phyloP scores from a whole-genome alignment of 73 alveolate genomes.

The Paramecium bursaria region DNA sequence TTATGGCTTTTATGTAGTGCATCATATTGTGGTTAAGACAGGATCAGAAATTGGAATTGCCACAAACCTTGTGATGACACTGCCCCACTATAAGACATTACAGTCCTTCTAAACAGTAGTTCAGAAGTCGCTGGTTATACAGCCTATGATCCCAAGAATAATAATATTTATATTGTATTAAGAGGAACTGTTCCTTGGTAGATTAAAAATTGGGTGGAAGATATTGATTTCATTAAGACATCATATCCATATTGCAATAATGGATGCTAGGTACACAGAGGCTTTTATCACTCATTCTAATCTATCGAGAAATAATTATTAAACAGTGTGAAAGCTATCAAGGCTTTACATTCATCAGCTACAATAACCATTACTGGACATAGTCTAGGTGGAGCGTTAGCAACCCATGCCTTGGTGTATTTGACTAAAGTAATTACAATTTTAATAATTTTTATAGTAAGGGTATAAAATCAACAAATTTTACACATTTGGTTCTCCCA shows the following conservation, averaged over 20 bases:
- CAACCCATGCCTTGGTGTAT: constrained; percentile 63
- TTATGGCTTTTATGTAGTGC: constrained; percentile 52
- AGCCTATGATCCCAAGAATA: constrained; percentile 59
- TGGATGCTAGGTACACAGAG: constrained; percentile 60
- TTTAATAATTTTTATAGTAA: not conserved
- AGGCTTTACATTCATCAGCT: constrained; percentile 40
- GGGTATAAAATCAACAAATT: constrained; percentile 32
- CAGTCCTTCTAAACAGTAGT: constrained; percentile 32
- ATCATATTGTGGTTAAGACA: constrained; percentile 46
- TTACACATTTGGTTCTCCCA: constrained; percentile 69
- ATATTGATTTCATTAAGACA: constrained; percentile 54
- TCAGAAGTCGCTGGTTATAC: constrained; percentile 55
- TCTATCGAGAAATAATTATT: constrained; percentile 33
- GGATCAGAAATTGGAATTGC: constrained; percentile 55
- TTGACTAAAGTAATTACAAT: not conserved
- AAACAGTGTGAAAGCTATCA: not conserved
- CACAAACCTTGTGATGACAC: constrained; percentile 51
- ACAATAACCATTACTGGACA: constrained; percentile 64
- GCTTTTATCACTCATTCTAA: constrained; percentile 32
- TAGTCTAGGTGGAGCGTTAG: constrained; percentile 66
- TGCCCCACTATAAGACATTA: constrained; percentile 59
- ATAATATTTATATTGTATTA: constrained; percentile 54
- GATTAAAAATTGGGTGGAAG: constrained; percentile 67
- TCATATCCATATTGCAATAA: constrained; percentile 49
- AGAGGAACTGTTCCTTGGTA: constrained; percentile 74